A percentile compares a stretch with the other conserved stretches of the same genome.
Conservation (phyloP, 108 stramenopile genomes). For the Asterionellopsis glacialis region DNA sequence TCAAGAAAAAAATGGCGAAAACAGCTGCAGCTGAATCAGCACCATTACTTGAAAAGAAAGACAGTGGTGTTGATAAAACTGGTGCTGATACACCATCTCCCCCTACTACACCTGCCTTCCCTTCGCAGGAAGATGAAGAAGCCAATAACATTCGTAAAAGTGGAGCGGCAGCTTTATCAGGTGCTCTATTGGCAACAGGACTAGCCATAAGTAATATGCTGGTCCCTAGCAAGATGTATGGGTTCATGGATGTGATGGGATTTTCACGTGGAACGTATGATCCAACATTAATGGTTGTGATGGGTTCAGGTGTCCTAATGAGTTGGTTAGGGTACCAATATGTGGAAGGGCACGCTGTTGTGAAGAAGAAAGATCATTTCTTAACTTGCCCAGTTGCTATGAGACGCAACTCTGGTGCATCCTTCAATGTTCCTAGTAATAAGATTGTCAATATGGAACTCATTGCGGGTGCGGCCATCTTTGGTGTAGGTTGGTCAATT, state of each 20-base stretch:
- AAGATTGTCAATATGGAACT: constrained; percentile 33
- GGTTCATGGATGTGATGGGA: constrained; percentile 51
- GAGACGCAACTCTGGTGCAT: background rate
- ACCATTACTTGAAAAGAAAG: no score
- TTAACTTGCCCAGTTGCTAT: background rate
- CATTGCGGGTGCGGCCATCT: constrained; percentile 30
- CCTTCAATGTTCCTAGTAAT: constrained; percentile 39
- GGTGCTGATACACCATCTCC: background rate
- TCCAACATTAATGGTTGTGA: constrained; percentile 68
- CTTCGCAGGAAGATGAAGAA: background rate
- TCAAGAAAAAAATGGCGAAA: background rate
- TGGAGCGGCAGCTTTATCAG: constrained; percentile 24
- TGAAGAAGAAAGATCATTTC: constrained; percentile 1
- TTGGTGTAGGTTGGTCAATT: constrained; percentile 63
- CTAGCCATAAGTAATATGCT: constrained; percentile 64
- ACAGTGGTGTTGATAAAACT: background rate
- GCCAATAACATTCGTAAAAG: constrained; percentile 16
- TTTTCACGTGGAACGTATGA: constrained; percentile 59
- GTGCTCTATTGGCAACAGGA: constrained; percentile 42
- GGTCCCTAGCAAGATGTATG: constrained; percentile 50
- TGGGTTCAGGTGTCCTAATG: constrained; percentile 62
- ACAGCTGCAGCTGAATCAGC: no score
- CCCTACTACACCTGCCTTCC: background rate
- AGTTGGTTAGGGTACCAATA: constrained; percentile 59
- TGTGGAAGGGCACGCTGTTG: constrained; percentile 35